Evolutionary conservation across 371 early-diverging fungal genomes (phyloP).

Genomic region (Coemansia sp.): DNA sequence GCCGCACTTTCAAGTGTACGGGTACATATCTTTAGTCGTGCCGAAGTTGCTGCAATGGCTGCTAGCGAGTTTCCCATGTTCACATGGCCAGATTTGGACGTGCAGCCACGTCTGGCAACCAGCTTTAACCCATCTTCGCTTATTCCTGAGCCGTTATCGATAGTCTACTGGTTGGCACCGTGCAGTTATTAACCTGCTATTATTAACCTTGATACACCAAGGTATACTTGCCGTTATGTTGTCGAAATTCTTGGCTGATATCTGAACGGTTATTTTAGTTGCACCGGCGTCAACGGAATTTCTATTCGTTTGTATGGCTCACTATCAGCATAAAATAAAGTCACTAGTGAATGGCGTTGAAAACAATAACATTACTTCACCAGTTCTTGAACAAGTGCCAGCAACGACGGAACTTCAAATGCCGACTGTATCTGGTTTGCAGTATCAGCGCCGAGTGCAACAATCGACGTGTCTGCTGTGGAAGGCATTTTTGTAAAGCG

Average conservation of each 20-base stretch:
- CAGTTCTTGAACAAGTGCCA: slow-evolving; percentile 32
- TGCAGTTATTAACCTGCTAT: not conserved
- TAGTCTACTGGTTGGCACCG: slow-evolving; percentile 12
- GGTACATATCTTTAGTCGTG: slow-evolving; percentile 20
- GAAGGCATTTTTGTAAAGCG: slow-evolving; percentile 3
- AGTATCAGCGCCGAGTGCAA: slow-evolving; percentile 7
- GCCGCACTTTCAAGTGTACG: slow-evolving; percentile 4
- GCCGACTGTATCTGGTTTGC: slow-evolving; percentile 28
- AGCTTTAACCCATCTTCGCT: slow-evolving; percentile 2
- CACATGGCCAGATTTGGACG: slow-evolving; percentile 8
- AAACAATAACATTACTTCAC: not conserved
- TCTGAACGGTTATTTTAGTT: slow-evolving; percentile 12
- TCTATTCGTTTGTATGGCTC: not conserved
- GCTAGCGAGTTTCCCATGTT: slow-evolving; percentile 21
- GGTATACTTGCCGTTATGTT: slow-evolving; percentile 15
- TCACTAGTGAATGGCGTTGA: no score
- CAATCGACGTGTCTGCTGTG: not conserved
- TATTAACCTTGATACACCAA: not conserved
- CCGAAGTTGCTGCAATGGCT: slow-evolving; percentile 18
- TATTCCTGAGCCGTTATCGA: slow-evolving; percentile 28
- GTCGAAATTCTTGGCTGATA: slow-evolving; percentile 16
- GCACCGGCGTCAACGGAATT: slow-evolving; percentile 22
- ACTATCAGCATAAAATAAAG: no score
- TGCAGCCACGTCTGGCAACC: slow-evolving; percentile 23
- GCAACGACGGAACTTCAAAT: slow-evolving; percentile 17